Percentiles rank a stretch among this genome's conserved stretches.
These are phyloP conservation scores for Fraxinus sp. DNA, from an alignment of 305 asterid genomes.

Conservation along the genomic window DNA sequence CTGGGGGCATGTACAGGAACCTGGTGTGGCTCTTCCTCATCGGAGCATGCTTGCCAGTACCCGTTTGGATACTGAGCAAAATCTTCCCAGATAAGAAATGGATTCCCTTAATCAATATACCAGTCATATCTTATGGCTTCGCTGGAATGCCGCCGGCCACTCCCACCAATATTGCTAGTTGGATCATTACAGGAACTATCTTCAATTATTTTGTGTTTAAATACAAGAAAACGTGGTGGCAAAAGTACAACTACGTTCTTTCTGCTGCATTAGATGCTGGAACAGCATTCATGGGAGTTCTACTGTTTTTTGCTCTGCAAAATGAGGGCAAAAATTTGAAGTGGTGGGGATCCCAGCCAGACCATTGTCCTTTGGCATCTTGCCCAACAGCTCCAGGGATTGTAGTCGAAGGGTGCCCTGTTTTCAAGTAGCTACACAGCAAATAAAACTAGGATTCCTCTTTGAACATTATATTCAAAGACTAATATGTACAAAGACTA, in stretches of 20 bases:
- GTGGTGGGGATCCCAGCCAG: constrained; percentile 93
- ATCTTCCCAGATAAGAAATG: constrained; percentile 85
- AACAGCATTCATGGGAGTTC: constrained; percentile 93
- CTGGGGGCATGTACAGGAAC: constrained; percentile 73
- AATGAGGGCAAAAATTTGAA: constrained; percentile 68
- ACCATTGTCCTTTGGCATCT: constrained; percentile 88
- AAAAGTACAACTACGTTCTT: constrained; percentile 79
- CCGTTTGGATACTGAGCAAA: constrained; percentile 85
- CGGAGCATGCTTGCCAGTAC: constrained; percentile 88
- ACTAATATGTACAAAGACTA: background rate
- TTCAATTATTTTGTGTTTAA: constrained; percentile 91
- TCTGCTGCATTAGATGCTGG: constrained; percentile 98
- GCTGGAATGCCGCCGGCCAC: constrained; percentile 99
- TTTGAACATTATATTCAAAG: background rate
- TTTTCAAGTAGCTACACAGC: constrained; percentile 42
- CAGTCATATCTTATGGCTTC: constrained; percentile 88
- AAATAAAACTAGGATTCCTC: constrained; percentile 6
- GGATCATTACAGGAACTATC: constrained; percentile 75
- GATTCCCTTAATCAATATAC: constrained; percentile 87
- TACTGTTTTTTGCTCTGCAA: constrained; percentile 75
- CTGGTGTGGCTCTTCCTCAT: constrained; percentile 90
- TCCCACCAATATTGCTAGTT: constrained; percentile 92
- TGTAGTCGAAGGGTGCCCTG: constrained; percentile 71
- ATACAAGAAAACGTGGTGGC: constrained; percentile 85
- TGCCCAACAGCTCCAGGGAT: constrained; percentile 96